Conservation (phyloP, 768 basidiomycete species). For the Macrolepiota fuliginosa region DNA sequence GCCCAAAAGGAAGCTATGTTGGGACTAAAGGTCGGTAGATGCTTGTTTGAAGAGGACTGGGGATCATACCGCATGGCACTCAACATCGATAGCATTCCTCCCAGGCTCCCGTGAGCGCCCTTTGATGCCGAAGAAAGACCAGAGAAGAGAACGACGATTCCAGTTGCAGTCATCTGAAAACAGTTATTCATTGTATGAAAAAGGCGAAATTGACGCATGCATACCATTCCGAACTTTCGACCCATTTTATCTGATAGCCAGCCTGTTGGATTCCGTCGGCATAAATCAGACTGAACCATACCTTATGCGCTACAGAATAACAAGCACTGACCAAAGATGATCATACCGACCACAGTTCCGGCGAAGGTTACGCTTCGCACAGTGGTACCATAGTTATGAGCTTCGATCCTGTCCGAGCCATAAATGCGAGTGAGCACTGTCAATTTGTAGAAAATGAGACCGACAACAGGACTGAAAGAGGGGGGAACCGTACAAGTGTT, state of each 20-base stretch:
- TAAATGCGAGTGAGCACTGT: constrained; percentile 74
- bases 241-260: constrained; percentile 86
- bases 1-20: constrained; percentile 75
- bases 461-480: background rate
- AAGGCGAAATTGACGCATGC: constrained; percentile 13
- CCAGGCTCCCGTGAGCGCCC: constrained; percentile 68
- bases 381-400: constrained; percentile 58
- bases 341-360: constrained; percentile 86
- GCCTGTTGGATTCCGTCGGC: constrained; percentile 24
- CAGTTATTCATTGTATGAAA: constrained; percentile 15
- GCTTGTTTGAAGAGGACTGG: background rate
- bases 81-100: constrained; percentile 76
- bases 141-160: constrained; percentile 86
- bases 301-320: background rate
- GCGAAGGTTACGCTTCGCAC: constrained; percentile 77
- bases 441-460: background rate
- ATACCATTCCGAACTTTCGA: constrained; percentile 84
- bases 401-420: constrained; percentile 45
- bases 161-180: constrained; percentile 72
- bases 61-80: constrained; percentile 64
- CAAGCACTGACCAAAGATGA: constrained; percentile 53
- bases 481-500: constrained; percentile 53
- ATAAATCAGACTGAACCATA: background rate
- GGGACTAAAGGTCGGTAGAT: background rate
- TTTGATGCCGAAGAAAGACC: constrained; percentile 78